Conservation (phyloP, 2,329 filamentous ascomycete species). For the Aureobasidium sp. region DNA sequence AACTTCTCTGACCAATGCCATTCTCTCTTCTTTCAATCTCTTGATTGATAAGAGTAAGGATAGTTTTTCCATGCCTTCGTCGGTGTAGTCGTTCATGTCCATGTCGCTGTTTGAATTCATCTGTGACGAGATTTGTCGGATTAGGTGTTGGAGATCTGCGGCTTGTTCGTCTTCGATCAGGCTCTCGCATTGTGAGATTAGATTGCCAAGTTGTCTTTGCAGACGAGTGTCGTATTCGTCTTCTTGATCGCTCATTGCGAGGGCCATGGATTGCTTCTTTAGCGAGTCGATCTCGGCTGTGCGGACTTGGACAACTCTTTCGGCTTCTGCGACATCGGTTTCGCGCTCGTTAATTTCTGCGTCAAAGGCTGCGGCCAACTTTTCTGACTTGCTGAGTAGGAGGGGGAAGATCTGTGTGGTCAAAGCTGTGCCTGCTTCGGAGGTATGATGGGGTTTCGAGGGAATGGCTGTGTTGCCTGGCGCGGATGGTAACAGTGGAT, state of each 20-base stretch:
- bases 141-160: constrained; percentile 29
- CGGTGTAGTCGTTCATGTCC: constrained; percentile 25
- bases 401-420: constrained; percentile 53
- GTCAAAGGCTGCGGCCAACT: constrained; percentile 51
- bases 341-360: constrained; percentile 69
- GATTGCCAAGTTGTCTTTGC: constrained; percentile 29
- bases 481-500: constrained; percentile 5
- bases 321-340: constrained; percentile 38
- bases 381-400: constrained; percentile 38
- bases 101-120: neutral
- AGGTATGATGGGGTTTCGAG: constrained; percentile 29
- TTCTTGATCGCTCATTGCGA: constrained; percentile 41
- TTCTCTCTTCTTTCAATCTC: constrained; percentile 51
- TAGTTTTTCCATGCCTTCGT: constrained; percentile 47
- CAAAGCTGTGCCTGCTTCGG: constrained; percentile 48
- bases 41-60: constrained; percentile 51
- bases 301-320: constrained; percentile 48
- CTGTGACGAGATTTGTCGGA: constrained; percentile 14
- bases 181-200: constrained; percentile 31
- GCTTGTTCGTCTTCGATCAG: constrained; percentile 39
- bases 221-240: constrained; percentile 29
- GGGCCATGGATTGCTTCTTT: constrained; percentile 45
- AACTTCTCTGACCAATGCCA: constrained; percentile 57
- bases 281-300: constrained; percentile 58
- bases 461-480: constrained; percentile 6